Conservation (phyloP, 176 grass and related monocot species). For the Eremochloa ophiuroides region DNA sequence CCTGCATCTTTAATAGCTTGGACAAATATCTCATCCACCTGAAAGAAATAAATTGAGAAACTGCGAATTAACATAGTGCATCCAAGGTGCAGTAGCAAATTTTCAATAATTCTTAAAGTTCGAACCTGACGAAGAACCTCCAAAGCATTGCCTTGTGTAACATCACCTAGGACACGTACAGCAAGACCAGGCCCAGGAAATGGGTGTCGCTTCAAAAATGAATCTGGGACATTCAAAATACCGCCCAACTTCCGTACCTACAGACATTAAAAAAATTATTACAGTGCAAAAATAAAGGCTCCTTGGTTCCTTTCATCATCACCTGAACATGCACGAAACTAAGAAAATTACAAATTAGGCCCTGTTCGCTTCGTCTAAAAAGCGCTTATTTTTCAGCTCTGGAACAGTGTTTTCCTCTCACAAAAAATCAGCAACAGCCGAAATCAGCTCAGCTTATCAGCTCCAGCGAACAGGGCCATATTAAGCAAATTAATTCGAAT, state of each 20-base stretch:
- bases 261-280: not conserved
- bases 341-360: not conserved
- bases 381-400: too few species aligned
- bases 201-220: constrained; percentile 89
- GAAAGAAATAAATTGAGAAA: not conserved
- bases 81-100: not conserved
- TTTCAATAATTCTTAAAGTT: not conserved
- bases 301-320: not conserved
- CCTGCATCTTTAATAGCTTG: constrained; percentile 86
- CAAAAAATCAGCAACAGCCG: too few species aligned
- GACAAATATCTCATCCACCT: constrained; percentile 95
- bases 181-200: constrained; percentile 97
- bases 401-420: too few species aligned
- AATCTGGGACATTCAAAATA: constrained; percentile 81
- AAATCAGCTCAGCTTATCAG: too few species aligned
- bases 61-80: not conserved
- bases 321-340: not conserved
- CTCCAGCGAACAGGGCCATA: too few species aligned
- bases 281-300: not conserved
- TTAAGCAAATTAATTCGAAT: not conserved
- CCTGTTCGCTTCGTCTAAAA: too few species aligned
- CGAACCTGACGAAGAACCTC: constrained; percentile 78
- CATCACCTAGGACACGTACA: constrained; percentile 81
- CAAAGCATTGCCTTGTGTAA: constrained; percentile 82
- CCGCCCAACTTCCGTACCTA: constrained; percentile 80